Evolutionary conservation across 2,329 filamentous ascomycete genomes (phyloP).

Genomic region (Emergomyces africanus): DNA sequence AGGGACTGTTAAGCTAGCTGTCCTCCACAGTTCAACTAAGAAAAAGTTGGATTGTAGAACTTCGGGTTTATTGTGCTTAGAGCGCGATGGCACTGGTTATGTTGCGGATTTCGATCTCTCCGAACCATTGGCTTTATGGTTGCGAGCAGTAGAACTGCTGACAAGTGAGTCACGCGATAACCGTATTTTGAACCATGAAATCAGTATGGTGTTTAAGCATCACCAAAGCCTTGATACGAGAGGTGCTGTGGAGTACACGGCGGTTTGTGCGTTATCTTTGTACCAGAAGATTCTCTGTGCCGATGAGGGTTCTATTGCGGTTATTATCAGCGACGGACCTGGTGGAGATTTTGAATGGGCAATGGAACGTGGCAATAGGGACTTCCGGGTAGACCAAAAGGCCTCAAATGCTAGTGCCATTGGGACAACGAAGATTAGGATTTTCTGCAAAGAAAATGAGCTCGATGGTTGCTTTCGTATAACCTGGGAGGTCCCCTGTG

Average conservation of each 20-base stretch:
- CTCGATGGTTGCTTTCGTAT: background rate
- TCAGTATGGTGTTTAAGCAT: background rate
- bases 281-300: background rate
- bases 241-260: background rate
- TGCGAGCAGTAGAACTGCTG: background rate
- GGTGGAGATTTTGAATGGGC: background rate
- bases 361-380: background rate
- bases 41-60: background rate
- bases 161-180: background rate
- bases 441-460: background rate
- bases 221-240: background rate
- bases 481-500: background rate
- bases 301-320: background rate
- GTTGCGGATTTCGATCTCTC: background rate
- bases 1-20: background rate
- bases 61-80: background rate
- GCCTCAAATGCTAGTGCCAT: background rate
- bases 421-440: background rate
- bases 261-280: background rate
- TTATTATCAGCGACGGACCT: conserved; percentile 2
- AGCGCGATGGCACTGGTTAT: background rate
- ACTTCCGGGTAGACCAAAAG: background rate
- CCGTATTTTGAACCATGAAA: background rate
- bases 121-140: background rate
- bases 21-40: background rate